Evolutionary conservation across 1,284 basidiomycete genomes (phyloP), one percentile per base, ranked within the genome.

Genomic region (Cryptococcus sp.): DNA sequence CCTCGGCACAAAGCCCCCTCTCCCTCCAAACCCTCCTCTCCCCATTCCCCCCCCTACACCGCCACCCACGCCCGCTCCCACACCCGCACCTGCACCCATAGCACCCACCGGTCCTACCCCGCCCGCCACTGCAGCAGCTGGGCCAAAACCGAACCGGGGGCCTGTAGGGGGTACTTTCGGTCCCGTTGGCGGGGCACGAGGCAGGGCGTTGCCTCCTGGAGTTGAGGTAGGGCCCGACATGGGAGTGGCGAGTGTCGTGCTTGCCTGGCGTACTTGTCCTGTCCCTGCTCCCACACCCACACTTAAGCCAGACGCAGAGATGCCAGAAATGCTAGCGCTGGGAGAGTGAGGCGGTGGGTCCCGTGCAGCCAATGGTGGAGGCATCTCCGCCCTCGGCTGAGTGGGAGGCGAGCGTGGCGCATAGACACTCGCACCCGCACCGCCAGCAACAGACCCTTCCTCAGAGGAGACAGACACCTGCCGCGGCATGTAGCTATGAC

Each of bases 81-180:
- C 33, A 12, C 43, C 42, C 24, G 20, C 39, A 4, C 48, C 54
- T 6, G 49, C 16, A 16, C 24, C 49, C 36, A 23, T 33, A 20
- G 21, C 16, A 18, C n/a, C 33, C 21, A 28, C 20, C 43, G 38
- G n/a, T 24, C 24, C 49, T 39, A 23, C 40, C 38, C 18, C 16
- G 12, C n/a, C 33, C 21, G 37, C 20, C 43, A 28, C 33, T 39
- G 37, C 24, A 48, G n/a, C 16, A 15, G 24, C 35, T 39, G 42
- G 37, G 28, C 35, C 24, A n/a, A 15, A 21, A 9, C 28, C 37
- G 11, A 37, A 35, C 11, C 62, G 55, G 1, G 63, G 63, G 20
- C 63, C 63, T 1, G 55, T 64, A 4, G 63, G 63, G 35, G 63
- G 63, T 16, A 64, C 63, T 43, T 64, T 64, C 1, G 63, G 63